These are phyloP conservation scores for Panicum hallii DNA, from an alignment of 202 grass and related monocot genomes.

Conservation along the genomic window DNA sequence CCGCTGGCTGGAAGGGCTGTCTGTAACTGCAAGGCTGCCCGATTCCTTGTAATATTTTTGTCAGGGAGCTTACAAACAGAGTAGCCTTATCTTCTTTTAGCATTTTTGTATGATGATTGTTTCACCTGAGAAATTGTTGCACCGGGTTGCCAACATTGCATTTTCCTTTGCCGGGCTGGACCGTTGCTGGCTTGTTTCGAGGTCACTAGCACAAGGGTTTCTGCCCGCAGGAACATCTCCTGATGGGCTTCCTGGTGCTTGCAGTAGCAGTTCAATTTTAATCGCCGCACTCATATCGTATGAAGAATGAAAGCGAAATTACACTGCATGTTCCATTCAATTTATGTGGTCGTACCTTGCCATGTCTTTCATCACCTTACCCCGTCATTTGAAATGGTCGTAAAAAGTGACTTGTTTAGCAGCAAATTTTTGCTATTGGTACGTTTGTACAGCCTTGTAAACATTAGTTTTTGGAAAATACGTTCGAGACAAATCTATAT, in stretches of 20 bases:
- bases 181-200: neutral
- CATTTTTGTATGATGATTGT: neutral
- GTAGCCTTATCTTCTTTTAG: neutral
- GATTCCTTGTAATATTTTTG: constrained; percentile 27
- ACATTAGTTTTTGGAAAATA: neutral
- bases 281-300: neutral
- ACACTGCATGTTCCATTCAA: neutral
- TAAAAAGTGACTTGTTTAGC: neutral
- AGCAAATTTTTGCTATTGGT: neutral
- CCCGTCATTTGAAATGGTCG: neutral
- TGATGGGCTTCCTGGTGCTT: constrained; percentile 1
- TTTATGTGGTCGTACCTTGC: neutral
- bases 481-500: neutral
- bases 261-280: neutral
- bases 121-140: neutral
- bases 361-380: neutral
- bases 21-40: neutral
- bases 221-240: neutral
- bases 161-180: constrained; percentile 6
- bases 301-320: neutral
- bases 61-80: neutral
- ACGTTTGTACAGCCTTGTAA: neutral
- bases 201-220: constrained; percentile 2
- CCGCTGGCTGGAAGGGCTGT: neutral
- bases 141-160: constrained; percentile 25